A percentile compares a stretch with the other conserved stretches of the same genome.
Conservation (phyloP, 306 rosid species). For the Cucumis sativus region DNA sequence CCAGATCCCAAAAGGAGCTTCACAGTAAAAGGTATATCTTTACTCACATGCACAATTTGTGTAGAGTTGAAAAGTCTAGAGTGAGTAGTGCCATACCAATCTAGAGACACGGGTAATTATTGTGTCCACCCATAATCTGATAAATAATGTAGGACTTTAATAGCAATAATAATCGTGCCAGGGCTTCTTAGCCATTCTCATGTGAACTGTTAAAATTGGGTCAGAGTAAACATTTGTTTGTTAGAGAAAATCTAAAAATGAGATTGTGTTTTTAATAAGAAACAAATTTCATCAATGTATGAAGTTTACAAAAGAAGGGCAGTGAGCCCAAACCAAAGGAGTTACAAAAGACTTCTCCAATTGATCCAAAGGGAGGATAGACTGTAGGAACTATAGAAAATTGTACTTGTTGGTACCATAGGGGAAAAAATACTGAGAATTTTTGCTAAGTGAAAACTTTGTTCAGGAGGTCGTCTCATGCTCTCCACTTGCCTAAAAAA, state of each 20-base stretch:
- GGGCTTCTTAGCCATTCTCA: background rate
- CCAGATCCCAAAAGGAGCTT: background rate
- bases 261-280: background rate
- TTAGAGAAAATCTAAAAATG: background rate
- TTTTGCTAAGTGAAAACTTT: background rate
- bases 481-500: background rate
- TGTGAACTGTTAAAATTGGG: background rate
- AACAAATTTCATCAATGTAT: too few relatives aligned
- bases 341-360: too few relatives aligned
- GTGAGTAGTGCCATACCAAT: background rate
- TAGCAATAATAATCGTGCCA: background rate
- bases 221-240: background rate
- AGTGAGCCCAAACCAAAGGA: too few relatives aligned
- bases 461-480: background rate
- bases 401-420: background rate
- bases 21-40: background rate
- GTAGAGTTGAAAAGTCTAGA: background rate
- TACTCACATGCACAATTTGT: background rate
- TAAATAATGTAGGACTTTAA: background rate
- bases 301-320: too few relatives aligned
- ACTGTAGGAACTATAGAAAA: too few relatives aligned
- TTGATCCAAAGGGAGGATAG: too few relatives aligned
- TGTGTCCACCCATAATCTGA: background rate
- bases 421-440: background rate
- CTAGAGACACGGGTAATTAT: background rate